A percentile compares a stretch with the other conserved stretches of the same genome.
Conservation (phyloP, 2,329 filamentous ascomycete genomes). For the Sphaerulina vaccinii region DNA sequence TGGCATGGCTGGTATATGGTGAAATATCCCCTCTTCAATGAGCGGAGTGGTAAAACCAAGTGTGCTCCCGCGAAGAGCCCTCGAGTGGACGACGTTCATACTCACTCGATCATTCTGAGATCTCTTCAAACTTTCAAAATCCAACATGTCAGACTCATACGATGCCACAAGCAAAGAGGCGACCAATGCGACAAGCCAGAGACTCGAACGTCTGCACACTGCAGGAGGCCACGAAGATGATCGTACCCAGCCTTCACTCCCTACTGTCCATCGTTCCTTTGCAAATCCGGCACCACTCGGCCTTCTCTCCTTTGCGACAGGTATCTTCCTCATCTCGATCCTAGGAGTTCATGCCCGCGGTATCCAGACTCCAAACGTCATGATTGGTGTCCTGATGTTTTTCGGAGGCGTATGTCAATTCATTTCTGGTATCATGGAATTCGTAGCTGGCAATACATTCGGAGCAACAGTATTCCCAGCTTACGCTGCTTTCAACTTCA, state of each 20-base stretch:
- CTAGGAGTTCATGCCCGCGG: background rate
- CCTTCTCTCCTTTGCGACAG: constrained; percentile 6
- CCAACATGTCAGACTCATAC: background rate
- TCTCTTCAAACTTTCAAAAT: too few relatives aligned
- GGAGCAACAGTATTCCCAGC: constrained; percentile 4
- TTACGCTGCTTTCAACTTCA: constrained; percentile 6
- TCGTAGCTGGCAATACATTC: constrained; percentile 3
- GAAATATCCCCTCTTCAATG: too few relatives aligned
- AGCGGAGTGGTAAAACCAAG: too few relatives aligned
- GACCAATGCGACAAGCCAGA: too few relatives aligned
- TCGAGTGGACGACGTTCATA: too few relatives aligned
- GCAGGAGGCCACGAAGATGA: constrained; percentile 1
- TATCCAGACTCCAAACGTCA: background rate
- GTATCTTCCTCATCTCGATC: constrained; percentile 7
- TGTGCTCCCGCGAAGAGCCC: too few relatives aligned
- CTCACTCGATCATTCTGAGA: too few relatives aligned
- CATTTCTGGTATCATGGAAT: constrained; percentile 5
- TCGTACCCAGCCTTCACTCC: background rate
- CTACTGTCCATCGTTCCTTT: background rate
- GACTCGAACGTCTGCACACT: background rate
- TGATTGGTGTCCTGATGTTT: constrained; percentile 3
- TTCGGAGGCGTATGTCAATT: constrained; percentile 8
- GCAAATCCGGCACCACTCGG: constrained; percentile 6
- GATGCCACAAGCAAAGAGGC: too few relatives aligned
- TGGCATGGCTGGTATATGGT: too few relatives aligned